Conservation (phyloP, 768 basidiomycete genomes). For the Termitomyces sp. region DNA sequence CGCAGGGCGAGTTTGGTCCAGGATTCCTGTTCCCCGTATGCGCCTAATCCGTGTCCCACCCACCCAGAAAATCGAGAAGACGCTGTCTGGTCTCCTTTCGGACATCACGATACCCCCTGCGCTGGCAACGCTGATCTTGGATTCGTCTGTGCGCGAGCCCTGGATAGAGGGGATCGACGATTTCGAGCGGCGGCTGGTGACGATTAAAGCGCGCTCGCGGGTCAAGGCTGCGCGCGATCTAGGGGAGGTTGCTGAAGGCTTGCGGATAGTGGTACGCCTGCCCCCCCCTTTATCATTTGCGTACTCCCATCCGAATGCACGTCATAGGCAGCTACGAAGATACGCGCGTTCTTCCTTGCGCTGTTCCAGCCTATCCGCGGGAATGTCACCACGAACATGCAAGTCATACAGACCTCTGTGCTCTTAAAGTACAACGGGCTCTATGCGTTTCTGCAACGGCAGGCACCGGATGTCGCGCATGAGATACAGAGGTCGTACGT, state of each 20-base stretch:
- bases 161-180: conserved; percentile 84
- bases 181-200: conserved; percentile 69
- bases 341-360: conserved; percentile 80
- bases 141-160: conserved; percentile 78
- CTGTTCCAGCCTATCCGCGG: conserved; percentile 77
- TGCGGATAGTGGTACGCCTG: conserved; percentile 71
- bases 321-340: conserved; percentile 77
- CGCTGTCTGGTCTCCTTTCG: conserved; percentile 72
- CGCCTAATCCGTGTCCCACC: background rate
- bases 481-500: conserved; percentile 89
- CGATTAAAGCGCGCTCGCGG: conserved; percentile 64
- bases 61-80: conserved; percentile 81
- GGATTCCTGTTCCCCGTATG: background rate
- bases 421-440: conserved; percentile 79
- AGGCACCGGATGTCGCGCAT: conserved; percentile 72
- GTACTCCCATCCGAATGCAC: background rate
- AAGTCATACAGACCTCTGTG: conserved; percentile 84
- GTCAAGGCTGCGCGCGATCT: conserved; percentile 86
- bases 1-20: conserved; percentile 57
- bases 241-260: conserved; percentile 76
- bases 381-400: conserved; percentile 88
- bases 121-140: conserved; percentile 71
- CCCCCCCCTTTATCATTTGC: background rate
- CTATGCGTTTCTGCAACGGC: conserved; percentile 80
- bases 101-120: conserved; percentile 81